Base-by-base conservation (phyloP, 2,329 filamentous ascomycete species). In the Fonsecaea pugnacius region DNA sequence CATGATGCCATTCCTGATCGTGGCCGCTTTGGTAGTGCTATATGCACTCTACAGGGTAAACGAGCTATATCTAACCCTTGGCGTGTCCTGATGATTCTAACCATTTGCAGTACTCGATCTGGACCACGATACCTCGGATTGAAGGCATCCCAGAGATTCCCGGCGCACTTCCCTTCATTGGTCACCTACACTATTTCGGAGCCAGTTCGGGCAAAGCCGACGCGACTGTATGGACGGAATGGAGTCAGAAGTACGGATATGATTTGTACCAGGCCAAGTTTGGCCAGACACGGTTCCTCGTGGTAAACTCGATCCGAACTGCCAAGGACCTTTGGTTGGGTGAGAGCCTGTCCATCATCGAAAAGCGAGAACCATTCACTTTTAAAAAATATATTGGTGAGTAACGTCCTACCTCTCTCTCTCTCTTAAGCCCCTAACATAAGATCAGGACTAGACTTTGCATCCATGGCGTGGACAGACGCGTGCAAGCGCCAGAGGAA, bases 111-210 rank as follows among this genome's bases (percentile, higher is more conserved):
- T 30, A 30, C 4, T 30, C 27, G 27, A 30, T 30, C 4, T 53
- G 51, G 51, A 12, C 53, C 30, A 38, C 35, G n/a, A 18, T 36
- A 4, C 9, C 30, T 4, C 35, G 38, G 33, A 36, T 56, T 21
- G 16, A 18, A 12, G 33, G 53, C 4, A 32, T 56, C 21, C 48
- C 59, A 33, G 51, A 62, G 21, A 16, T 51, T 6, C 36, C 59
- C 30, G 59, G 59, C 16, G 36, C 35, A 21, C 36, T 55, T 10
- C 59, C 59, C 1, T 48, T 62, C 10, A 18, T 62, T 21, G 59
- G 59, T 9, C 59, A 62, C 50, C 38, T 62, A 7, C 59, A 43
- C 14, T 30, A 27, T 10, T 30, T 56, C 2, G 59, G 51, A 16
- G 59, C 51, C 30, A 33, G 46, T 7, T 14, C n/a, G 30, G 40